Evolutionary conservation across 75 land plant species (phyloP).

Genomic region (Pinus albicaulis): DNA sequence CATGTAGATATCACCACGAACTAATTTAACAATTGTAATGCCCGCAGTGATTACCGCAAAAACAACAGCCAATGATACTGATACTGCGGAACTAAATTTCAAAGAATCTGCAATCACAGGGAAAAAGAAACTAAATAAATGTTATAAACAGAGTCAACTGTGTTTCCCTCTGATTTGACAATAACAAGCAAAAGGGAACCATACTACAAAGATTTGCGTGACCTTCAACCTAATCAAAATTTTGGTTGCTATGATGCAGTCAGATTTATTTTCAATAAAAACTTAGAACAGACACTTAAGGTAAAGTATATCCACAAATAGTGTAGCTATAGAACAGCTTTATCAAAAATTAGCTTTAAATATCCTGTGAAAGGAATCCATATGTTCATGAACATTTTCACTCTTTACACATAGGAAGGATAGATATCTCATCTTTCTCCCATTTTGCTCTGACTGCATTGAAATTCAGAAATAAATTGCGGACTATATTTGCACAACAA

Average conservation of each 20-base stretch:
- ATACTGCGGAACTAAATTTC: constrained; percentile 85
- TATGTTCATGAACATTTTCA: not conserved
- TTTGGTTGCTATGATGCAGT: not conserved
- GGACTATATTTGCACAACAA: not conserved
- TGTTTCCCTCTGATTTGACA: not conserved
- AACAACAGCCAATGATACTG: constrained; percentile 83
- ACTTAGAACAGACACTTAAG: not conserved
- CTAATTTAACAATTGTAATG: constrained; percentile 55
- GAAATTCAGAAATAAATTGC: not conserved
- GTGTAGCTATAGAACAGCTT: no score
- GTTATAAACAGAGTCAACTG: not conserved
- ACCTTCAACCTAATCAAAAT: not conserved
- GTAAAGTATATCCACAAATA: not conserved
- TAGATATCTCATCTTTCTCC: not conserved
- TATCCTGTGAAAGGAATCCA: not conserved
- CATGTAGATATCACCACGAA: constrained; percentile 45
- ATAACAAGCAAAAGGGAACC: not conserved
- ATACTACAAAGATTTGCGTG: not conserved
- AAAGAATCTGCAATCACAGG: constrained; percentile 64
- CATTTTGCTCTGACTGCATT: not conserved
- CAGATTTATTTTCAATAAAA: not conserved
- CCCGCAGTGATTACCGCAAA: constrained; percentile 79
- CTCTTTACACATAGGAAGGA: not conserved
- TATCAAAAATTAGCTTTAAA: not conserved
- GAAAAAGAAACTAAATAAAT: not conserved